A percentile compares a stretch with the other conserved stretches of the same genome.
These are phyloP conservation scores for Neurospora sublineolata DNA, from an alignment of 495 filamentous ascomycete genomes.

Conservation along the genomic window DNA sequence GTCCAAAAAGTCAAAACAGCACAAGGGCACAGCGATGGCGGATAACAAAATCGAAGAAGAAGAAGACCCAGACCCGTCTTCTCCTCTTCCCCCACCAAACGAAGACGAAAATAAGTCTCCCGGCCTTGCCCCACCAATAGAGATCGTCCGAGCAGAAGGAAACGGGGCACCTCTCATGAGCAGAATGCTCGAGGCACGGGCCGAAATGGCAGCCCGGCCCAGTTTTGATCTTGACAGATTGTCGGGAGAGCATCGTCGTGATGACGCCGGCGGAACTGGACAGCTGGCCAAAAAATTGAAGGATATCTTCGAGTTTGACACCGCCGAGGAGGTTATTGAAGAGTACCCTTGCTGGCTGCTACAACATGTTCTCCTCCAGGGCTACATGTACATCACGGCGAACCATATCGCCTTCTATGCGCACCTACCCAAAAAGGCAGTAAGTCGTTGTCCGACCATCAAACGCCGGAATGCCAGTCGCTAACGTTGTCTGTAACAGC, in stretches of 20 bases:
- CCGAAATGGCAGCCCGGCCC: slow-evolving; percentile 44
- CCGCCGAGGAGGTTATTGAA: slow-evolving; percentile 72
- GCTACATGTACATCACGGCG: slow-evolving; percentile 93
- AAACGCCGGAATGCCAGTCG: background rate
- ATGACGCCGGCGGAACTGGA: slow-evolving; percentile 24
- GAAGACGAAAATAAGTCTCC: background rate
- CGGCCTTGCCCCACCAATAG: slow-evolving; percentile 15
- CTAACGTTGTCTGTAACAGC: slow-evolving; percentile 36
- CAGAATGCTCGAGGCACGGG: slow-evolving; percentile 72
- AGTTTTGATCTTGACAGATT: slow-evolving; percentile 40
- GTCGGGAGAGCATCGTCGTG: slow-evolving; percentile 18
- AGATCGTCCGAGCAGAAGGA: slow-evolving; percentile 22
- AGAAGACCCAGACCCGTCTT: background rate
- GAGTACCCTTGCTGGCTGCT: slow-evolving; percentile 94
- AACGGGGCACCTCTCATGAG: slow-evolving; percentile 61
- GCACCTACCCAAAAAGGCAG: slow-evolving; percentile 82
- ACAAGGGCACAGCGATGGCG: slow-evolving; percentile 10
- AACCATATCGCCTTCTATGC: slow-evolving; percentile 96
- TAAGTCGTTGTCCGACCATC: slow-evolving; percentile 26
- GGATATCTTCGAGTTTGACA: slow-evolving; percentile 82
- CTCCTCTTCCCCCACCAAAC: background rate
- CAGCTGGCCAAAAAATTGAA: slow-evolving; percentile 57
- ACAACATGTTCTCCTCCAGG: slow-evolving; percentile 84
- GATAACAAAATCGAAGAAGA: slow-evolving; percentile 14
- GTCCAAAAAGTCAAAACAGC: slow-evolving; percentile 27